Evolutionary conservation across 371 early-diverging fungal genomes (phyloP).

Genomic region (Vavraia culicis): DNA sequence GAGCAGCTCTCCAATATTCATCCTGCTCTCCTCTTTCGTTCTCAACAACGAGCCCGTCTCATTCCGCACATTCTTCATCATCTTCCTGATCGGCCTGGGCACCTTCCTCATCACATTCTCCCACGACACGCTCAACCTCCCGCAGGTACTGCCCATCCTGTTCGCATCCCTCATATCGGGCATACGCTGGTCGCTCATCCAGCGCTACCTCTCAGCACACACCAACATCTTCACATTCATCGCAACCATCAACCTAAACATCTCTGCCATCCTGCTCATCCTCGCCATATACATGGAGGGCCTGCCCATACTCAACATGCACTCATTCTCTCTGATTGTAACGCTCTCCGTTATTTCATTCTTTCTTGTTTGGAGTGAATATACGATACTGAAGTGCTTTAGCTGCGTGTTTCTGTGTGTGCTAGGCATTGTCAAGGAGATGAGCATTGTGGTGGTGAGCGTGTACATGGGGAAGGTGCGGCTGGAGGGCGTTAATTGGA

Average conservation of each 20-base stretch:
- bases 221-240: slow-evolving; percentile 28
- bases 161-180: slow-evolving; percentile 39
- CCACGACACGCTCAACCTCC: slow-evolving; percentile 8
- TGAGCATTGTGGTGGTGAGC: slow-evolving; percentile 37
- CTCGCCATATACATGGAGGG: slow-evolving; percentile 32
- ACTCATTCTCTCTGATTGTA: slow-evolving; percentile 29
- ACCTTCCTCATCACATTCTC: slow-evolving; percentile 35
- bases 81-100: slow-evolving; percentile 40
- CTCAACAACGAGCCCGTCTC: slow-evolving; percentile 38
- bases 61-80: slow-evolving; percentile 22
- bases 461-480: slow-evolving; percentile 19
- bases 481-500: slow-evolving; percentile 28
- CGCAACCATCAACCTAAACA: slow-evolving; percentile 36
- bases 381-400: slow-evolving; percentile 33
- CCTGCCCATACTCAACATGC: slow-evolving; percentile 19
- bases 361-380: slow-evolving; percentile 33
- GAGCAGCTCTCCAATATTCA: slow-evolving; percentile 42
- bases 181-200: slow-evolving; percentile 43
- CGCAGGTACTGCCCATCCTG: slow-evolving; percentile 21
- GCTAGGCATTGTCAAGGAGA: slow-evolving; percentile 39
- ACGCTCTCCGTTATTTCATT: slow-evolving; percentile 28
- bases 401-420: slow-evolving; percentile 39
- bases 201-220: slow-evolving; percentile 37
- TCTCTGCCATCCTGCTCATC: slow-evolving; percentile 28
- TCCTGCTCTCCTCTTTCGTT: slow-evolving; percentile 37